Percentiles rank a stretch among this genome's conserved stretches.
Conservation (phyloP, 352 stramenopile species). For the Phytophthora parvispora region DNA sequence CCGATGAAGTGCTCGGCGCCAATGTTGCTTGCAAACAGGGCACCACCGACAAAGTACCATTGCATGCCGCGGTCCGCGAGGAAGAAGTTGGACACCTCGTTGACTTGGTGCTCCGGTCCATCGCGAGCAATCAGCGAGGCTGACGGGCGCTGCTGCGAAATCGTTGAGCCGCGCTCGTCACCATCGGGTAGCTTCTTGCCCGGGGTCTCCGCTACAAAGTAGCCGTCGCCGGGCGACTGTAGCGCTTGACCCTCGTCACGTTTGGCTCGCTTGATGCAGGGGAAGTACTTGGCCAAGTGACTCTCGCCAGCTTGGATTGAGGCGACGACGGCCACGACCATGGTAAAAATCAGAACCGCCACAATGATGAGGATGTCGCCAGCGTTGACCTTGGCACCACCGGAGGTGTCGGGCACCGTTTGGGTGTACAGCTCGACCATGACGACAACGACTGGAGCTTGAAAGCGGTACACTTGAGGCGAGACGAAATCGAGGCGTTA, state of each 20-base stretch:
- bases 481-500: neutral
- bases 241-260: constrained; percentile 11
- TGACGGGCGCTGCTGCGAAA: constrained; percentile 28
- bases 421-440: constrained; percentile 47
- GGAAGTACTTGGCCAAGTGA: constrained; percentile 43
- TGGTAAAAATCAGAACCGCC: constrained; percentile 38
- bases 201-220: constrained; percentile 32
- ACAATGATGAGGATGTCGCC: constrained; percentile 48
- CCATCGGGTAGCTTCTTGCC: constrained; percentile 35
- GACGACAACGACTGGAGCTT: constrained; percentile 2
- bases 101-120: constrained; percentile 30
- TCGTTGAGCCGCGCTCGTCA: constrained; percentile 36
- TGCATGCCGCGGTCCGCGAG: constrained; percentile 73
- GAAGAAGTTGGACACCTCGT: constrained; percentile 69
- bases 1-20: constrained; percentile 78
- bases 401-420: constrained; percentile 37
- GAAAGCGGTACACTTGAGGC: neutral
- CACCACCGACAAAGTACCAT: constrained; percentile 72
- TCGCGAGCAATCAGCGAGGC: constrained; percentile 44
- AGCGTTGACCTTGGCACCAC: constrained; percentile 40
- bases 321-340: constrained; percentile 46
- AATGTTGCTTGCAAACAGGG: constrained; percentile 77
- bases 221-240: constrained; percentile 30
- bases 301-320: constrained; percentile 50
- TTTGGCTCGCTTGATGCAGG: constrained; percentile 42